Evolutionary conservation across 139 green algal species (phyloP).

Genomic region (Tetraselmis striata): DNA sequence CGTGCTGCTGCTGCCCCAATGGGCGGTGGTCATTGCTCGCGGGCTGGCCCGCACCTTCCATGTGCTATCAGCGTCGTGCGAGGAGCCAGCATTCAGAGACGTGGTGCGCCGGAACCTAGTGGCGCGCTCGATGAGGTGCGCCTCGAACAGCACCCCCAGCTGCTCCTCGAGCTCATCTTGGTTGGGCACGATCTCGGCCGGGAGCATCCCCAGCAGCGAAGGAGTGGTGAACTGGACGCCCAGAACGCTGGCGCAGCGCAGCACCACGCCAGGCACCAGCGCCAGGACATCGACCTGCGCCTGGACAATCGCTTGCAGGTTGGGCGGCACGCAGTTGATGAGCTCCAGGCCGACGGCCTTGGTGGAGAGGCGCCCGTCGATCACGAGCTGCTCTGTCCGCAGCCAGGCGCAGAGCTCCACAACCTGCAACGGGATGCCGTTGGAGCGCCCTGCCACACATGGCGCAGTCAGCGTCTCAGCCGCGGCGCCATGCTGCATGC

Average conservation of each 20-base stretch:
- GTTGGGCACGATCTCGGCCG: background rate
- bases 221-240: background rate
- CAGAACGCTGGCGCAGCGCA: background rate
- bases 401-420: background rate
- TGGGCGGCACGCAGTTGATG: background rate
- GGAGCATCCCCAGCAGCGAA: background rate
- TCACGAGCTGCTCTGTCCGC: background rate
- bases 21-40: too few relatives aligned
- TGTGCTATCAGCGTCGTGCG: too few relatives aligned
- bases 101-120: too few relatives aligned
- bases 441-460: background rate
- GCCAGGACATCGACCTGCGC: background rate
- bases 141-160: background rate
- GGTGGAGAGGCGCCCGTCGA: background rate
- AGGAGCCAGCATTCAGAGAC: too few relatives aligned
- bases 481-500: too few relatives aligned
- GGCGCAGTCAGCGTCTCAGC: too few relatives aligned
- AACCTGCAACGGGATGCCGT: background rate
- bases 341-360: background rate
- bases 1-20: too few relatives aligned
- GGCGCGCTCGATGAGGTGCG: background rate
- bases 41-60: too few relatives aligned
- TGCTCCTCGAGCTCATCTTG: background rate
- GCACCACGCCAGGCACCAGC: background rate
- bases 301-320: background rate